A percentile compares a stretch with the other conserved stretches of the same genome.
These are phyloP conservation scores for Blastomyces emzantsi DNA, from an alignment of 2,329 filamentous ascomycete species.

Conservation along the genomic window DNA sequence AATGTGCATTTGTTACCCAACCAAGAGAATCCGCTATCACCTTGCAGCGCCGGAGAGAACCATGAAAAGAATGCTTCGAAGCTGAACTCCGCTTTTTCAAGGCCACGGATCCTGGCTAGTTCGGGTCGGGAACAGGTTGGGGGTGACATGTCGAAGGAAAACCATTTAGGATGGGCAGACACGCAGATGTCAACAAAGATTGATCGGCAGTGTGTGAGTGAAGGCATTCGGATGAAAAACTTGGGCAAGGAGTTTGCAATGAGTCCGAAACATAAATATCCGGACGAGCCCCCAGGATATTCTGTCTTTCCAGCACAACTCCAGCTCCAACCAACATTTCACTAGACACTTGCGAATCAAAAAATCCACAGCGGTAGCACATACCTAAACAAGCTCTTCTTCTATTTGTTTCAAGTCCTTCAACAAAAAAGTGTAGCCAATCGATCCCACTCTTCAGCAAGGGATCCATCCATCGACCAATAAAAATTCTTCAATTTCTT, in stretches of 20 bases:
- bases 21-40: conserved; percentile 21
- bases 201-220: conserved; percentile 22
- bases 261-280: conserved; percentile 35
- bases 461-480: conserved; percentile 23
- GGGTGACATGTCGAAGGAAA: not conserved
- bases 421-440: conserved; percentile 23
- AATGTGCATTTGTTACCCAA: conserved; percentile 31
- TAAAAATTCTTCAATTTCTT: conserved; percentile 23
- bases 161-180: conserved; percentile 17
- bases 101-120: conserved; percentile 28
- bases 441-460: conserved; percentile 20
- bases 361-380: conserved; percentile 21
- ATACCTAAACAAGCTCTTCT: conserved; percentile 11
- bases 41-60: conserved; percentile 3
- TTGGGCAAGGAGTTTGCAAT: conserved; percentile 17
- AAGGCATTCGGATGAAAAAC: conserved; percentile 3
- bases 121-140: conserved; percentile 12
- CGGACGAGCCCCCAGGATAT: conserved; percentile 22
- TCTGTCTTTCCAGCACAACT: conserved; percentile 23
- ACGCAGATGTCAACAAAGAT: conserved; percentile 26
- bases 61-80: conserved; percentile 1
- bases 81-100: conserved; percentile 27
- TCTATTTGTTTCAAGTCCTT: conserved; percentile 19
- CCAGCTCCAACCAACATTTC: conserved; percentile 27
- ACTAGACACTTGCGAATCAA: conserved; percentile 19